Base-by-base conservation (phyloP, 352 stramenopile genomes). In the Halophytophthora polymorphica region DNA sequence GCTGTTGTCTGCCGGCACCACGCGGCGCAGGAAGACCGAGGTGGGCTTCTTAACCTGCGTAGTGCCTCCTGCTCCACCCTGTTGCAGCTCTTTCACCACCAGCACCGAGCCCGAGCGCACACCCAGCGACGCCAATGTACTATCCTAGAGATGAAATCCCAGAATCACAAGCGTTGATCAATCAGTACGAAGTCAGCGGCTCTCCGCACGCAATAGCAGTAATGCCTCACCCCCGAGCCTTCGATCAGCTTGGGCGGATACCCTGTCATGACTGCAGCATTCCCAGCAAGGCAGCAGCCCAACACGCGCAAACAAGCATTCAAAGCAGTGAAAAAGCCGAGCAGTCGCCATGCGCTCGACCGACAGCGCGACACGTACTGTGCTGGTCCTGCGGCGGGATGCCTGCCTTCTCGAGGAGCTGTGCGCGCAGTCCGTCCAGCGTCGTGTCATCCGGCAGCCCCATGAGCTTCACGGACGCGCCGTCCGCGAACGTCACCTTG, bases 1-100 rank as follows among this genome's bases (percentile, higher is more conserved):
- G 53, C 80, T 92, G 56, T 95, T 95, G 59, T 95, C 84, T 12
- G 82, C 82, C 6, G 84, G 75, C 35, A 95, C 79, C 1, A 90
- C 72, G 25, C 79, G 81, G 3, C 82, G 69, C 29, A 89, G 51
- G 46, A 94, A 91, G 19, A 88, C 67, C 2, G 64, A 78, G 11
- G 66, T 66, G 13, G 70, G 52, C 41, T 59, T 69, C 11, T 39
- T 15, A 1, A 54, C 3, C 23, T 59, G 55, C n/a, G 47, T 22
- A n/a, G 35, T 48, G 1, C 45, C 56, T 33, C 29, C 31, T 37
- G 22, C 10, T 22, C 59, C 12, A 44, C 50, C 44, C 40, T 57
- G 17, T 11, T 83, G 59, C 7, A 65, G 61, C 48, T 89, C 78
- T 50, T 90, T 93, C 3, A 93, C 57, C 19, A 90, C 65, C 14